Percentiles rank a stretch among this genome's conserved stretches.
phyloP scores from a whole-genome alignment of 169 alveolate species.

The Ichthyophthirius multifiliis region DNA sequence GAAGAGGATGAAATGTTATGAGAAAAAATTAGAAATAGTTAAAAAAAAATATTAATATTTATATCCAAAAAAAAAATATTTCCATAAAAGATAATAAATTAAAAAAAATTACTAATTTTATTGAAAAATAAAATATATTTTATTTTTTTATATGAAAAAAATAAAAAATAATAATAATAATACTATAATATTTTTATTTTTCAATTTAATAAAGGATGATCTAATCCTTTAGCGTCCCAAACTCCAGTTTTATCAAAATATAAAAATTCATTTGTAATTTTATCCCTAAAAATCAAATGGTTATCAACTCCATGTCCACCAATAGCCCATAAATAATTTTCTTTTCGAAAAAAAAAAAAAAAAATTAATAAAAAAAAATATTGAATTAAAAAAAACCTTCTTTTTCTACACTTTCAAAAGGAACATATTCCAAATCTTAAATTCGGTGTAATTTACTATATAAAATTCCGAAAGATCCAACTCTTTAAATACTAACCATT shows the following conservation, averaged over 20 bases:
- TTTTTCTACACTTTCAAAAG: conserved; percentile 1
- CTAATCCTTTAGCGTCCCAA: conserved; percentile 38
- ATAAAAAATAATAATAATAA: no score
- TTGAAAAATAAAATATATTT: no score
- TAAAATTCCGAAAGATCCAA: conserved; percentile 33
- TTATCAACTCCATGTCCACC: conserved; percentile 23
- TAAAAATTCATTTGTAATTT: conserved; percentile 35
- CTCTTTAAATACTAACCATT: conserved; percentile 24
- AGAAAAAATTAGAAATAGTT: no score
- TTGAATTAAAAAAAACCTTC: not conserved
- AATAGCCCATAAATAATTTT: conserved; percentile 41
- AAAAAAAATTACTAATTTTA: no score
- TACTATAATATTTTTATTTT: not conserved
- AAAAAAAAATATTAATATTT: no score
- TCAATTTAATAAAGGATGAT: conserved; percentile 42
- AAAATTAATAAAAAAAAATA: not conserved
- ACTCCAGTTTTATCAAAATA: conserved; percentile 30
- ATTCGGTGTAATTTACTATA: conserved; percentile 23
- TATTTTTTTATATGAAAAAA: no score
- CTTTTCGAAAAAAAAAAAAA: not conserved
- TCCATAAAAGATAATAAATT: no score
- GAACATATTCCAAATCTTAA: conserved; percentile 33
- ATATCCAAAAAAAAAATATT: no score
- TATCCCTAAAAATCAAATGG: conserved; percentile 28
- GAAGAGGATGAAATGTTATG: no score